Percentiles rank a stretch among this genome's conserved stretches.
Evolutionary conservation across 208 protist species (phyloP).

Genomic region (Herpetomonas samuelpessoai): DNA sequence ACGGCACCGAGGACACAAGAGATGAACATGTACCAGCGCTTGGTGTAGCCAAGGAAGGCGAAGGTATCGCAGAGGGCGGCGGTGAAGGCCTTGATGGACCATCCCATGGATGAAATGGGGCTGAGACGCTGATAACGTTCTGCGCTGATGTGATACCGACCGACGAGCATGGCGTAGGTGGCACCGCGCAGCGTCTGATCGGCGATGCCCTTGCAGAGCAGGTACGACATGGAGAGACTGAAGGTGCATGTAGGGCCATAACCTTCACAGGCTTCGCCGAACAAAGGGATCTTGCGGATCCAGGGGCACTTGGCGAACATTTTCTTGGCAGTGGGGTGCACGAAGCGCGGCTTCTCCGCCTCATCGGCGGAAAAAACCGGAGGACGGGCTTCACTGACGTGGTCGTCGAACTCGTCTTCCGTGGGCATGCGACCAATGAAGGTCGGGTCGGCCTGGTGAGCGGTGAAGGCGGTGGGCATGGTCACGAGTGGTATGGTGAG

Average conservation of each 20-base stretch:
- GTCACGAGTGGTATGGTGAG: too few species aligned
- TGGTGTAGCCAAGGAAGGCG: slow-evolving; percentile 64
- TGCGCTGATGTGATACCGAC: slow-evolving; percentile 29
- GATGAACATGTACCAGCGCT: slow-evolving; percentile 63
- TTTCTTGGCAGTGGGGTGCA: neutral
- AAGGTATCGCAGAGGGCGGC: slow-evolving; percentile 64
- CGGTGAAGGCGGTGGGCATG: too few species aligned
- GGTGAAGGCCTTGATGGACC: slow-evolving; percentile 63
- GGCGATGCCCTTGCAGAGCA: slow-evolving; percentile 56
- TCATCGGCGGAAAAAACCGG: neutral
- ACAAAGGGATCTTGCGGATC: slow-evolving; percentile 36
- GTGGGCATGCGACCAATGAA: neutral
- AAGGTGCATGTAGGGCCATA: slow-evolving; percentile 34
- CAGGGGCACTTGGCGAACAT: slow-evolving; percentile 28
- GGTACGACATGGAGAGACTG: slow-evolving; percentile 32
- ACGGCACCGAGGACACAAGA: slow-evolving; percentile 41
- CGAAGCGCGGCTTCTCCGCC: neutral
- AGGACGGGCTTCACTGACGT: neutral
- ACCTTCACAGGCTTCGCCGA: slow-evolving; percentile 31
- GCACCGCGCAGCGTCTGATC: slow-evolving; percentile 37
- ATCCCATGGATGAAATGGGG: slow-evolving; percentile 36
- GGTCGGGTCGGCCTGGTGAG: neutral
- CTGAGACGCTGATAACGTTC: slow-evolving; percentile 49
- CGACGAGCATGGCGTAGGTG: slow-evolving; percentile 42
- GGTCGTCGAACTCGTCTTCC: neutral